Evolutionary conservation across 2,329 filamentous ascomycete species (phyloP).

Genomic region (Trichoderma hamatum): DNA sequence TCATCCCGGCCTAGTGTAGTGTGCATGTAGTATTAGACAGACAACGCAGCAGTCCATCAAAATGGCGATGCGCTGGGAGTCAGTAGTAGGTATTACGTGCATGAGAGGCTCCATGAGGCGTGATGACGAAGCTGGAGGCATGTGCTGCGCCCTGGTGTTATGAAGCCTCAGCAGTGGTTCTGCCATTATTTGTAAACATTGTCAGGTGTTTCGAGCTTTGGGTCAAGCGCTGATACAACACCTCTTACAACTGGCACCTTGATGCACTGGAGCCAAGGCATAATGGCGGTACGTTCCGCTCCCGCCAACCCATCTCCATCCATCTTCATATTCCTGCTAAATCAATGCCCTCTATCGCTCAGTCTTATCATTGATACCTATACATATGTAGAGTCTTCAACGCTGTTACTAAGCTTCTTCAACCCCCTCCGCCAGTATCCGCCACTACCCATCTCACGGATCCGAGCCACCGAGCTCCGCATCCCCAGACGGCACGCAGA

Average conservation of each 20-base stretch:
- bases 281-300: background rate
- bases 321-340: background rate
- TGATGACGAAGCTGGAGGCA: background rate
- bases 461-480: slow-evolving; percentile 17
- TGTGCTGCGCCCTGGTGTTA: background rate
- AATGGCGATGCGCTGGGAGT: background rate
- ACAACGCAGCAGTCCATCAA: background rate
- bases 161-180: background rate
- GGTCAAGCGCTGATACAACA: background rate
- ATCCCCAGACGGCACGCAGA: background rate
- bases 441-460: background rate
- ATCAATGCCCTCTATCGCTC: background rate
- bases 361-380: background rate
- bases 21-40: no score
- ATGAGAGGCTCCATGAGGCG: background rate
- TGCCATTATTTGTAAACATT: background rate
- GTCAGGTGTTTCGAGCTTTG: background rate
- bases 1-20: background rate
- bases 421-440: background rate
- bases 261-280: background rate
- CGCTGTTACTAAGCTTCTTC: background rate
- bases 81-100: background rate
- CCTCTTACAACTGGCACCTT: background rate
- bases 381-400: background rate
- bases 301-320: background rate